A percentile compares a stretch with the other conserved stretches of the same genome.
These are phyloP conservation scores for Helminthosporium solani DNA, from an alignment of 2,329 filamentous ascomycete species.

Conservation along the genomic window DNA sequence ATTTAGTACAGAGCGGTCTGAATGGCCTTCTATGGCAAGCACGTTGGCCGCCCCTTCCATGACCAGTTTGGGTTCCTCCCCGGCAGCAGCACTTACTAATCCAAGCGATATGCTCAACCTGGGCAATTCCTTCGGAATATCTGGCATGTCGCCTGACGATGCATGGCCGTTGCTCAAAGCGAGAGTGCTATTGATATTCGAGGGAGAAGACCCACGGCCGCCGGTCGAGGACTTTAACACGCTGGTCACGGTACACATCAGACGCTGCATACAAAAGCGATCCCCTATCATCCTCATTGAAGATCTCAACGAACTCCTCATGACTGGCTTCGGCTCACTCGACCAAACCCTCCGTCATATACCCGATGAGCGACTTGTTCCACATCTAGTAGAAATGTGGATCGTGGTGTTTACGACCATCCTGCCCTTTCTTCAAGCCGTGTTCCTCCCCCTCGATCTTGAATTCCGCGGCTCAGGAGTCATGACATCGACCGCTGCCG, in stretches of 20 bases:
- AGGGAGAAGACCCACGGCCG: conserved; percentile 75
- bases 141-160: conserved; percentile 62
- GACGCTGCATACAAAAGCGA: conserved; percentile 73
- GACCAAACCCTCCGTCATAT: conserved; percentile 79
- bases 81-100: conserved; percentile 32
- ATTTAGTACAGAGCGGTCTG: conserved; percentile 41
- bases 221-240: conserved; percentile 83
- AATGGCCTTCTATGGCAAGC: conserved; percentile 35
- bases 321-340: conserved; percentile 81
- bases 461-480: conserved; percentile 89
- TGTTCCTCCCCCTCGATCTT: conserved; percentile 88
- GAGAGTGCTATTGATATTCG: conserved; percentile 74
- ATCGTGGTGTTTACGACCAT: conserved; percentile 87
- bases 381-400: conserved; percentile 90
- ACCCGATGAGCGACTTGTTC: conserved; percentile 84
- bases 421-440: conserved; percentile 89
- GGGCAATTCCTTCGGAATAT: conserved; percentile 50
- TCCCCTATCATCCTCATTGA: conserved; percentile 71
- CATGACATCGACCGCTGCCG: conserved; percentile 74
- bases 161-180: conserved; percentile 80
- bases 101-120: conserved; percentile 46
- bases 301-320: conserved; percentile 71
- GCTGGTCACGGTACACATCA: conserved; percentile 75
- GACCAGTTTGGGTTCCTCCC: conserved; percentile 15
- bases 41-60: conserved; percentile 28